Base-by-base conservation (phyloP, 495 filamentous ascomycete species). In the Neurospora sublineolata region DNA sequence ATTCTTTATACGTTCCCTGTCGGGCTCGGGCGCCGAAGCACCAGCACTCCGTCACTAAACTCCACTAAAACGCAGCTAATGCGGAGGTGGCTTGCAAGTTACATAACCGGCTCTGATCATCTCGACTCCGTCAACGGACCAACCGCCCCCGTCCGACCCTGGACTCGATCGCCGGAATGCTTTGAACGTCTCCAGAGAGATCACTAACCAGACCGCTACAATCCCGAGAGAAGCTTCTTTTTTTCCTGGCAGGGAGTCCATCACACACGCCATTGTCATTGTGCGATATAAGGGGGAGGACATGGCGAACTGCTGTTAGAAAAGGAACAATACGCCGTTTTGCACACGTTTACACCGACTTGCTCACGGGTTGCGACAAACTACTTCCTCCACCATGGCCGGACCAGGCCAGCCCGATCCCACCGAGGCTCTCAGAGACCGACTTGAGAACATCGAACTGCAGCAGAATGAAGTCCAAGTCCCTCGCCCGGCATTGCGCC, bases 361-460 rank as follows among this genome's bases (percentile, higher is more conserved):
- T 33, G 52, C 27, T 64, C 18, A 12, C 23, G 27, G 14, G 52
- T 18, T 36, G 27, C 52, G 41, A 67, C 52, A 67, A 36, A n/a
- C 30, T 23, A n/a, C 41, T 58, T 58, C 42, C 14, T 27, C 41
- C 68, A 60, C 64, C 64, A 70, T 69, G 67, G 70, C 64, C 30
- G 40, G n/a, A 36, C 27, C 14, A 64, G 52, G 67, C 72, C 76
- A 39, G 27, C 46, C 23, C 39, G 68, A 71, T 44, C 12, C 67
- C 71, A 46, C 73, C 38, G 75, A 75, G 46, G 69, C 72, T 33
- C 60, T 75, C 33, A 73, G 73, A 40, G 73, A 73, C 20, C 76
- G 72, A 27, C 72, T 75, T 23, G 78, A 77, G 23, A 68, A 73
- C n/a, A 74, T 80, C 23, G 76, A 78, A 68, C 23, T 72, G 69